A percentile compares a stretch with the other conserved stretches of the same genome.
These are phyloP conservation scores for Aspergillus egyptiacus DNA, from an alignment of 495 filamentous ascomycete species.

Conservation along the genomic window DNA sequence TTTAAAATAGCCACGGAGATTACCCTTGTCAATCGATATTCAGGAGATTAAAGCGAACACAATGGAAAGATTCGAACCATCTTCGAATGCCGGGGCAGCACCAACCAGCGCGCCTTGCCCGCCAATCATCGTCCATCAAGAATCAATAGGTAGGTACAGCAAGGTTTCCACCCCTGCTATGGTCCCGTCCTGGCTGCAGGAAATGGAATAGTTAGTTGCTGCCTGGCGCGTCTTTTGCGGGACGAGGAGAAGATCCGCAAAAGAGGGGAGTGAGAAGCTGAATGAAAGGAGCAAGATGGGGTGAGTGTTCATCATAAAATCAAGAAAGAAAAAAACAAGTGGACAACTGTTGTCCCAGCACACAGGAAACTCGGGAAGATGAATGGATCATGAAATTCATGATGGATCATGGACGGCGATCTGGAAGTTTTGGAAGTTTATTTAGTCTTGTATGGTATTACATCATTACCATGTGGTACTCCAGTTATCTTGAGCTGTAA, in stretches of 20 bases:
- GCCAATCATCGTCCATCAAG: conserved; percentile 14
- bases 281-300: too few species aligned
- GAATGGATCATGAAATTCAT: too few species aligned
- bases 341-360: conserved; percentile 11
- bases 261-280: background rate
- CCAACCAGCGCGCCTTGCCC: conserved; percentile 16
- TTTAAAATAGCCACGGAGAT: conserved; percentile 3
- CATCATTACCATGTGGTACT: conserved; percentile 1
- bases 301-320: too few species aligned
- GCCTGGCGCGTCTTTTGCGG: too few species aligned
- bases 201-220: too few species aligned
- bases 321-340: too few species aligned
- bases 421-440: conserved; percentile 9
- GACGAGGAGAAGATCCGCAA: background rate
- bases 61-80: too few species aligned
- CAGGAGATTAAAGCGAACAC: too few species aligned
- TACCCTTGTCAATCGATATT: background rate
- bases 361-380: conserved; percentile 7
- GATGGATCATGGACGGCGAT: too few species aligned
- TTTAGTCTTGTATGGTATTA: background rate
- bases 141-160: too few species aligned
- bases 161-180: background rate
- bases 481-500: too few species aligned
- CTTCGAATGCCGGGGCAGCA: background rate
- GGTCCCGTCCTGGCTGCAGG: background rate